These are phyloP conservation scores for Fusarium bulbicola DNA, from an alignment of 2,329 filamentous ascomycete species.

Conservation along the genomic window DNA sequence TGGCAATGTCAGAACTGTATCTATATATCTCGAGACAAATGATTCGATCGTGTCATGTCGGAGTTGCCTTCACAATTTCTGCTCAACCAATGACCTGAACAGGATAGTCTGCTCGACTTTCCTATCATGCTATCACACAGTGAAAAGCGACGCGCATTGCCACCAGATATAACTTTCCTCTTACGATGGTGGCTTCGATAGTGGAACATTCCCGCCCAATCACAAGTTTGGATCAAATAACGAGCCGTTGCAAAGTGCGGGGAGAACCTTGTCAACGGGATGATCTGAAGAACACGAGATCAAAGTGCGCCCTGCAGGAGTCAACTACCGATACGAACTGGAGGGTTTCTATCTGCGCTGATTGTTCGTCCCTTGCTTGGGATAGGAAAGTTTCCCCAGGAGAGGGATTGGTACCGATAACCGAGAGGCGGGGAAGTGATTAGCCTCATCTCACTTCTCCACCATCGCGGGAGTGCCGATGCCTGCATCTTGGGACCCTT, in stretches of 20 bases:
- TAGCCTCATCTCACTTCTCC: conserved; percentile 2
- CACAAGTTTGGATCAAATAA: neutral
- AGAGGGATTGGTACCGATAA: neutral
- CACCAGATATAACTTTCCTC: conserved; percentile 28
- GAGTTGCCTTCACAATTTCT: neutral
- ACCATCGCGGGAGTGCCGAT: neutral
- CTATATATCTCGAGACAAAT: neutral
- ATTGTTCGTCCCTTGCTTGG: neutral
- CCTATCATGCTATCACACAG: neutral
- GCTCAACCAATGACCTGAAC: neutral
- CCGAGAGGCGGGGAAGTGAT: conserved; percentile 11
- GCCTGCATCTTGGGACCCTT: neutral
- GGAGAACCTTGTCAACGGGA: neutral
- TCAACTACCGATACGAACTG: neutral
- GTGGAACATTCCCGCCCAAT: neutral
- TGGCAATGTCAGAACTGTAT: neutral
- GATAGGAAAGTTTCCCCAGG: conserved; percentile 26
- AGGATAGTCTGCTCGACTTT: neutral
- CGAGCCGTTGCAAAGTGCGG: neutral
- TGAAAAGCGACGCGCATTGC: neutral
- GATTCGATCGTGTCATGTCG: neutral
- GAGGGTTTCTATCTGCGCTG: neutral
- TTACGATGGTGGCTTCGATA: neutral
- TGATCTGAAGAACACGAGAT: neutral
- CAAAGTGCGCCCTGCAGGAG: neutral